These are phyloP conservation scores for Psophocarpus tetragonolobus DNA, from an alignment of 306 rosid genomes.

Conservation along the genomic window DNA sequence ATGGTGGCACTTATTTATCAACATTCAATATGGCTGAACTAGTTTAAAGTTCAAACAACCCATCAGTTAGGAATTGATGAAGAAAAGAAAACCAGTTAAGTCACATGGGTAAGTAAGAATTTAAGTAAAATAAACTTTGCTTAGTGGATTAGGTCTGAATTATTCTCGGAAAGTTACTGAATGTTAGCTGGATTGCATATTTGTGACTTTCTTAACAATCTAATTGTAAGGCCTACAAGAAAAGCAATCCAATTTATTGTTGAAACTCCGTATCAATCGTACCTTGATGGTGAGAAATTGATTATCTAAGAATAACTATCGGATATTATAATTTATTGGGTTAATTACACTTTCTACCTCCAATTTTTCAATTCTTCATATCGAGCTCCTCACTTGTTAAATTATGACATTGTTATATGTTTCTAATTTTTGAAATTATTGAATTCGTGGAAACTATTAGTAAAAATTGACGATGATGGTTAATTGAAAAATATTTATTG, in stretches of 20 bases:
- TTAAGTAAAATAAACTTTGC: background rate
- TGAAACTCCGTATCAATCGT: background rate
- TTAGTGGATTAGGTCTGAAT: slow-evolving; percentile 27
- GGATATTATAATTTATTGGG: too few species aligned
- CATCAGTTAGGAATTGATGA: slow-evolving; percentile 4
- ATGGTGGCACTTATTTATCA: background rate
- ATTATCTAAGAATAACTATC: background rate
- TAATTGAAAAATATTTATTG: too few species aligned
- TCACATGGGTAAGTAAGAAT: slow-evolving; percentile 9
- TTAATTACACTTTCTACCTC: too few species aligned
- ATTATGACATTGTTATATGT: too few species aligned
- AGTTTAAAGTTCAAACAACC: slow-evolving; percentile 28
- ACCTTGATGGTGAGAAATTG: background rate
- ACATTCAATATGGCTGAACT: background rate
- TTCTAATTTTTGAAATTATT: too few species aligned
- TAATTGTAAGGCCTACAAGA: background rate
- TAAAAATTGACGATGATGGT: too few species aligned
- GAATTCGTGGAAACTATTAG: too few species aligned
- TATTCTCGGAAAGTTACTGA: background rate
- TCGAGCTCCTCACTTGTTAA: too few species aligned
- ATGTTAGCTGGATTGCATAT: background rate
- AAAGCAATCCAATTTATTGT: background rate
- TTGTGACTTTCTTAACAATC: background rate
- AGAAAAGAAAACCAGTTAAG: background rate
- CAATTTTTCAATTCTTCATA: too few species aligned